phyloP scores from a whole-genome alignment of 768 basidiomycete species.

The Kwoniella pini region DNA sequence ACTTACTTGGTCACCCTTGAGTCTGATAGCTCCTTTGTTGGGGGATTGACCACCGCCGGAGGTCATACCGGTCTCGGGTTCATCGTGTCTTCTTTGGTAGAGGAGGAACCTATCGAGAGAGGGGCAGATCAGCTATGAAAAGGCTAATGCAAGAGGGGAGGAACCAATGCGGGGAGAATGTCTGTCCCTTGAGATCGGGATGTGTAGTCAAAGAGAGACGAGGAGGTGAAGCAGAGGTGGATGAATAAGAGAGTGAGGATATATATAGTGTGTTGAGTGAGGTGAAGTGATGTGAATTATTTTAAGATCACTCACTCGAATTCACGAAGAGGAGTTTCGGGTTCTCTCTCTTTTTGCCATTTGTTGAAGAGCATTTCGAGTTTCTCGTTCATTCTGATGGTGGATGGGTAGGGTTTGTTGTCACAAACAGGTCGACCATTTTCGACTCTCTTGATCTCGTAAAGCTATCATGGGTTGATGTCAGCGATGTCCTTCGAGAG shows the following conservation, averaged over 20 bases:
- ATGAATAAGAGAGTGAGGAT: background rate
- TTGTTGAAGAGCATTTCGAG: conserved; percentile 18
- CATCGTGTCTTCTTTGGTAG: conserved; percentile 8
- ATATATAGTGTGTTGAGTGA: background rate
- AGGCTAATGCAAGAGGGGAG: no score
- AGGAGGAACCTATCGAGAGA: conserved; percentile 9
- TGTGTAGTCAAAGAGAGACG: no score
- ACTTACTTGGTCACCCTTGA: conserved; percentile 16
- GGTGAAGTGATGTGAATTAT: background rate
- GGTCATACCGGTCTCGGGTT: conserved; percentile 10
- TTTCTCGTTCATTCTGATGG: conserved; percentile 14
- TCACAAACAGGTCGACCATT: conserved; percentile 14
- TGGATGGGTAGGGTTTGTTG: conserved; percentile 7
- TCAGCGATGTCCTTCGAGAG: no score
- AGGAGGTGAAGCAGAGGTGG: background rate
- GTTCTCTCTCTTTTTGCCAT: conserved; percentile 15
- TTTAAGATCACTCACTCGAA: conserved; percentile 16
- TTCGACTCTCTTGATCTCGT: conserved; percentile 17
- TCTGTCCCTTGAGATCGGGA: no score
- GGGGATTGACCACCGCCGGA: conserved; percentile 8
- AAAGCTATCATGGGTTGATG: background rate
- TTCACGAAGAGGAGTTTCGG: conserved; percentile 9
- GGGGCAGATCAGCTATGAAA: background rate
- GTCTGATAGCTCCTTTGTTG: conserved; percentile 2
- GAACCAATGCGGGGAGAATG: no score